Conservation (phyloP, 345 rosid genomes). For the Ailanthus altissimus region DNA sequence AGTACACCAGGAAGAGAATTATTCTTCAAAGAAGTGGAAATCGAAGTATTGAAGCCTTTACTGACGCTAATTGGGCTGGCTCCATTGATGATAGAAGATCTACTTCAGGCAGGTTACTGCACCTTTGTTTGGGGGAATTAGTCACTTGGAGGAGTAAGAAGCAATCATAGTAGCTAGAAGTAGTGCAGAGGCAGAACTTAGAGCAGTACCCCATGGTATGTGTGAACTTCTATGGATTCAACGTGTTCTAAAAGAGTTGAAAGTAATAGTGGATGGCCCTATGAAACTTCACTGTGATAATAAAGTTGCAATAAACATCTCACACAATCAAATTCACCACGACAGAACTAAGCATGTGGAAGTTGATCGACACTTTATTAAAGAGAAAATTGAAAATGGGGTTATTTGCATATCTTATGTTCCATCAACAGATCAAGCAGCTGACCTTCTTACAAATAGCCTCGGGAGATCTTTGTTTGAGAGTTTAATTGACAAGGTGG, state of each 20-base stretch:
- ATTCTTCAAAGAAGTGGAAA: background rate
- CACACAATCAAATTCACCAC: background rate
- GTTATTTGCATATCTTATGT: no score
- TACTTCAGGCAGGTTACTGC: background rate
- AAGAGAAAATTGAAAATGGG: background rate
- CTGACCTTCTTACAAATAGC: no score
- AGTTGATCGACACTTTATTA: background rate
- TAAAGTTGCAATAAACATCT: background rate
- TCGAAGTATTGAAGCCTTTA: background rate
- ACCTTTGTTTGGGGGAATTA: background rate
- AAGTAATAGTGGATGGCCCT: no score
- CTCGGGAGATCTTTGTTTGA: no score
- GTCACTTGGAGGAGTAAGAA: background rate
- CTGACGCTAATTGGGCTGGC: background rate
- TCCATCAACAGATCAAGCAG: no score
- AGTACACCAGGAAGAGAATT: background rate
- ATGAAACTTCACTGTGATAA: background rate
- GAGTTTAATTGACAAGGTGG: no score
- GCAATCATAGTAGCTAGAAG: background rate
- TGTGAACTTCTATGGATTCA: background rate
- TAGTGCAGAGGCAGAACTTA: background rate
- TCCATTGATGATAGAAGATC: background rate
- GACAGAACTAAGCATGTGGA: background rate
- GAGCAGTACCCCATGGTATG: background rate
- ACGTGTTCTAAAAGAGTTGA: background rate